phyloP scores from a whole-genome alignment of 1,284 basidiomycete genomes.

The Ustilago lituana region DNA sequence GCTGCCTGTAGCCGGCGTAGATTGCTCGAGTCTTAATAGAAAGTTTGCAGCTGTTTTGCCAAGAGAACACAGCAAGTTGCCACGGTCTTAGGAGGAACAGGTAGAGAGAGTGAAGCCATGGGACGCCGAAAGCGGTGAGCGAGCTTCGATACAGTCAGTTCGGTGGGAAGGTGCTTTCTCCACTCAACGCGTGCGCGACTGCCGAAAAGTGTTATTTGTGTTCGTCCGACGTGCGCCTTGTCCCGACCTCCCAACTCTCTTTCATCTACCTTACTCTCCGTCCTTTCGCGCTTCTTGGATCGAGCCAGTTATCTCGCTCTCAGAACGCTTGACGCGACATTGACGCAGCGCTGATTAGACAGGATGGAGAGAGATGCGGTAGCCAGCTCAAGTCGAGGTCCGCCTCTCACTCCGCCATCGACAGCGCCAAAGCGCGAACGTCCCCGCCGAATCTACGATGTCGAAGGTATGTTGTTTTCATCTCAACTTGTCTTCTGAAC shows the following conservation, averaged over 20 bases:
- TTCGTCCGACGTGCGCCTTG: not conserved
- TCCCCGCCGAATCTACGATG: constrained; percentile 29
- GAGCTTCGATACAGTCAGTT: too few relatives aligned
- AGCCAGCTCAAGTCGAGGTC: constrained; percentile 19
- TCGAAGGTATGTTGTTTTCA: constrained; percentile 21
- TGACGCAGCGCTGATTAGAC: too few relatives aligned
- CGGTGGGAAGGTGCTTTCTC: constrained; percentile 4
- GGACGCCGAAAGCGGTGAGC: too few relatives aligned
- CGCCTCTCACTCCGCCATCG: not conserved
- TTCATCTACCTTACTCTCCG: too few relatives aligned
- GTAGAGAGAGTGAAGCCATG: too few relatives aligned
- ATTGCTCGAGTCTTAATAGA: not conserved
- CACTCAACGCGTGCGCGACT: constrained; percentile 30
- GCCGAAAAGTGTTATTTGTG: constrained; percentile 6
- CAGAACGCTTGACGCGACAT: too few relatives aligned
- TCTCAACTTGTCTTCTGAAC: not conserved
- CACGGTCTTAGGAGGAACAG: too few relatives aligned
- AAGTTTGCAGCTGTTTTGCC: too few relatives aligned
- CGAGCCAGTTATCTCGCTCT: too few relatives aligned
- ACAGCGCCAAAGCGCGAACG: constrained; percentile 15
- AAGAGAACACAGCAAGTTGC: too few relatives aligned
- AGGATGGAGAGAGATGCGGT: constrained; percentile 17
- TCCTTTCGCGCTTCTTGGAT: too few relatives aligned
- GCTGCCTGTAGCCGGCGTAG: not conserved
- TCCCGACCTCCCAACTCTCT: too few relatives aligned